phyloP scores from a whole-genome alignment of 345 rosid species.

The Populus davidiana region DNA sequence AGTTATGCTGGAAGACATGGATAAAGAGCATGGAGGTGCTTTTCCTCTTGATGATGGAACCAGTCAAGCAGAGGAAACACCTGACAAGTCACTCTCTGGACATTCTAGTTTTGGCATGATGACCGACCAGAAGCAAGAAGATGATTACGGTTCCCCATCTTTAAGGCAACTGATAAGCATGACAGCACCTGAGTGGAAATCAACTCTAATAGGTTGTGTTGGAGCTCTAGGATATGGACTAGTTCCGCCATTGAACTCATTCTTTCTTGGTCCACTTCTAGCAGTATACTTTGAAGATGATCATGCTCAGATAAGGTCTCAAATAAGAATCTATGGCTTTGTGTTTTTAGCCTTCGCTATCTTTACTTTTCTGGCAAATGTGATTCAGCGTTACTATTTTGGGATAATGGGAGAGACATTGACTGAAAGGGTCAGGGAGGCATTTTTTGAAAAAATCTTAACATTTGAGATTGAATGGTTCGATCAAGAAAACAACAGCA shows the following conservation, averaged over 20 bases:
- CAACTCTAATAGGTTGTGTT: slow-evolving; percentile 23
- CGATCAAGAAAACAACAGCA: slow-evolving; percentile 36
- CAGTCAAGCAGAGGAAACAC: neutral
- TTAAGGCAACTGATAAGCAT: slow-evolving; percentile 17
- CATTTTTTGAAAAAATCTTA: slow-evolving; percentile 26
- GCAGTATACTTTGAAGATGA: slow-evolving; percentile 23
- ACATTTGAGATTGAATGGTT: slow-evolving; percentile 40
- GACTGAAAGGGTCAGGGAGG: slow-evolving; percentile 27
- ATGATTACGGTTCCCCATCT: slow-evolving; percentile 10
- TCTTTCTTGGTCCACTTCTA: slow-evolving; percentile 24
- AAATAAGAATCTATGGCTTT: slow-evolving; percentile 24
- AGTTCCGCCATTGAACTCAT: slow-evolving; percentile 23
- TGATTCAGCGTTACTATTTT: slow-evolving; percentile 37
- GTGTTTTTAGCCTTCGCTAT: slow-evolving; percentile 23
- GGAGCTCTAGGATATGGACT: slow-evolving; percentile 24
- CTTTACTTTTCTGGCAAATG: slow-evolving; percentile 18
- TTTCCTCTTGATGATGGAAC: neutral
- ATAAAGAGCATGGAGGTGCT: neutral
- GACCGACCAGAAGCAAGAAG: slow-evolving; percentile 4
- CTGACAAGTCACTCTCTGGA: slow-evolving; percentile 1
- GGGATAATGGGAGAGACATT: slow-evolving; percentile 34
- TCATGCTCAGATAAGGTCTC: slow-evolving; percentile 12
- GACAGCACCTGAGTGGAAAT: slow-evolving; percentile 32
- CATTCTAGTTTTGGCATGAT: neutral
- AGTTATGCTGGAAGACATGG: neutral